Evolutionary conservation across 257 asterid species (phyloP).

Genomic region (Leptodermis oblonga): DNA sequence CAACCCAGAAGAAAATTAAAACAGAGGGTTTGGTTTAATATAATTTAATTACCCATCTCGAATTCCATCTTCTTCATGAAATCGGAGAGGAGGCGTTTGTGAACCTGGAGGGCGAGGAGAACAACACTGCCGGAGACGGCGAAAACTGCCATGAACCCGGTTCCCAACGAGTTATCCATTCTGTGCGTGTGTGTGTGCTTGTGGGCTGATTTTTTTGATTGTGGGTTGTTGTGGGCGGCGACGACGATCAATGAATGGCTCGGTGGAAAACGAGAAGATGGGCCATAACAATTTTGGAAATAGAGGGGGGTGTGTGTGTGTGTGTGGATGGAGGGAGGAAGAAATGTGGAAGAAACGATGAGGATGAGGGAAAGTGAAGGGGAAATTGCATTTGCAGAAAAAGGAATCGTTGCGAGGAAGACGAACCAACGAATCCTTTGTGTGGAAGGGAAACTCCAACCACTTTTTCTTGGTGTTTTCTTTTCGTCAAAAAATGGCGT

Average conservation of each 20-base stretch:
- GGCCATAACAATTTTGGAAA: not conserved
- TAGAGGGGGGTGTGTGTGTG: not conserved
- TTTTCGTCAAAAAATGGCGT: conserved; percentile 12
- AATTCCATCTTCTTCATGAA: conserved; percentile 73
- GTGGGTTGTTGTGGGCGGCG: not conserved
- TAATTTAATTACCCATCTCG: conserved; percentile 32
- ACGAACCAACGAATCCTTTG: not conserved
- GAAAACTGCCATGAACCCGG: conserved; percentile 73
- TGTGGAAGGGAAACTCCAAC: conserved; percentile 7
- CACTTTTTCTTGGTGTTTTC: conserved; percentile 11
- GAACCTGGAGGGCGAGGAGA: conserved; percentile 68
- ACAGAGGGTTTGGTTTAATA: not conserved
- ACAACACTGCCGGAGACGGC: conserved; percentile 89
- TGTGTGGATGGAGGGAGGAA: not conserved
- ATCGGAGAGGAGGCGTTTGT: conserved; percentile 75
- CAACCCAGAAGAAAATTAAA: too few species aligned
- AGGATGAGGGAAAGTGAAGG: not conserved
- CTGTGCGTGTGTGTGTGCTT: too few species aligned
- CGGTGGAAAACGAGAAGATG: not conserved
- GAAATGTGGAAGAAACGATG: not conserved
- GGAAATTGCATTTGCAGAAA: conserved; percentile 15
- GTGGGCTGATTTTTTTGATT: too few species aligned
- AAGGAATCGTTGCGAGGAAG: not conserved
- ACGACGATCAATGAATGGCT: not conserved
- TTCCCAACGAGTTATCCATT: conserved; percentile 54